Evolutionary conservation across 345 rosid genomes (phyloP).

Genomic region (Lepidium didymum): DNA sequence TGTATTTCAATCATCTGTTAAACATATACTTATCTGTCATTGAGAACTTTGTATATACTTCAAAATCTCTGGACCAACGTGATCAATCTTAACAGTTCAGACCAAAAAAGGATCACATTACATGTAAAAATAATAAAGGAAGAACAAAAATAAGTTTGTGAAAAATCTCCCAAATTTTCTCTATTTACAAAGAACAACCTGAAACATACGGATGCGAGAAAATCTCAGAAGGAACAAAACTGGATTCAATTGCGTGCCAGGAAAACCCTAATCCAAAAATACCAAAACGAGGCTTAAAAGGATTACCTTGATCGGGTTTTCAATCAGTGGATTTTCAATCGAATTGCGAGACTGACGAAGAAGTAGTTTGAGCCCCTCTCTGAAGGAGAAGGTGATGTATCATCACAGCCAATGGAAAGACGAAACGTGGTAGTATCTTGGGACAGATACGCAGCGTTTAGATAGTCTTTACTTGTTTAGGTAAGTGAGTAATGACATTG

Average conservation of each 20-base stretch:
- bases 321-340: background rate
- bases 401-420: background rate
- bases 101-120: background rate
- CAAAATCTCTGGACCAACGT: background rate
- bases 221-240: background rate
- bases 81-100: background rate
- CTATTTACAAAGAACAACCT: background rate
- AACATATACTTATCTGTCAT: background rate
- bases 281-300: background rate
- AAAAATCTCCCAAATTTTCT: background rate
- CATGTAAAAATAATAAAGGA: background rate
- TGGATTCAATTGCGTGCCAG: background rate
- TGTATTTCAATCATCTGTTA: background rate
- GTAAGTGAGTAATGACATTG: background rate
- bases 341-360: constrained; percentile 5
- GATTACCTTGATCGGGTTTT: background rate
- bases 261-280: background rate
- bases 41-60: background rate
- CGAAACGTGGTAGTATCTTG: background rate
- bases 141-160: background rate
- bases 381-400: constrained; percentile 1
- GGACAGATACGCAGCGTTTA: background rate
- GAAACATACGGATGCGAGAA: background rate
- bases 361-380: constrained; percentile 13
- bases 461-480: background rate